Percentiles rank a stretch among this genome's conserved stretches.
phyloP scores from a whole-genome alignment of 768 basidiomycete genomes.

The Hydnomerulius pinastri region DNA sequence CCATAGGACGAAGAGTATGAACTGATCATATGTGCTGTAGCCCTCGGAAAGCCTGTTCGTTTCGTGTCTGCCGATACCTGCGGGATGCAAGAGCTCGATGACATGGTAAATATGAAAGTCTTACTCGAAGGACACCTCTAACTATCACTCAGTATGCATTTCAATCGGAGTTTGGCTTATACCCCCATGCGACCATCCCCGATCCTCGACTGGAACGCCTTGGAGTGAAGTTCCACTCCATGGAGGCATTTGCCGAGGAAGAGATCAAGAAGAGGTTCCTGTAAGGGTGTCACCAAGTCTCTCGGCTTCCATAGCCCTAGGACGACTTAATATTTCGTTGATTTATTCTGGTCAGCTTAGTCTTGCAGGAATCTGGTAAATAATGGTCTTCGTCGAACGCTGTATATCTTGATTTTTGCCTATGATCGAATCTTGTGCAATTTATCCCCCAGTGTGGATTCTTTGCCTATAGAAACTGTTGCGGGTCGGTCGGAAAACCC shows the following conservation, averaged over 20 bases:
- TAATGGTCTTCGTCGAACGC: too few species aligned
- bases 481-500: too few species aligned
- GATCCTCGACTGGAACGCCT: slow-evolving; percentile 28
- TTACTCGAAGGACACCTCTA: background rate
- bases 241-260: slow-evolving; percentile 17
- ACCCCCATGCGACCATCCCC: slow-evolving; percentile 17
- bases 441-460: too few species aligned
- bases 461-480: too few species aligned
- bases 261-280: slow-evolving; percentile 21
- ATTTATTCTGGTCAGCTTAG: too few species aligned
- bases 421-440: too few species aligned
- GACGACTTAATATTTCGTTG: too few species aligned
- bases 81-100: slow-evolving; percentile 27
- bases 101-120: slow-evolving; percentile 21
- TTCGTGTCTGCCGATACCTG: slow-evolving; percentile 15
- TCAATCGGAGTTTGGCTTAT: slow-evolving; percentile 29
- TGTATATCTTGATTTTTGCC: too few species aligned
- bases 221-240: slow-evolving; percentile 28
- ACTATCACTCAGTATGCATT: slow-evolving; percentile 17
- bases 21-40: slow-evolving; percentile 7
- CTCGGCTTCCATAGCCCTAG: too few species aligned
- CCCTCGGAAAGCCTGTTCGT: slow-evolving; percentile 27
- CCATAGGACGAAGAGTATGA: background rate
- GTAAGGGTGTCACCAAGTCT: slow-evolving; percentile 3
- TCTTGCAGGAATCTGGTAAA: too few species aligned